Conservation (phyloP, 768 basidiomycete genomes). For the Pleurotus djamor region DNA sequence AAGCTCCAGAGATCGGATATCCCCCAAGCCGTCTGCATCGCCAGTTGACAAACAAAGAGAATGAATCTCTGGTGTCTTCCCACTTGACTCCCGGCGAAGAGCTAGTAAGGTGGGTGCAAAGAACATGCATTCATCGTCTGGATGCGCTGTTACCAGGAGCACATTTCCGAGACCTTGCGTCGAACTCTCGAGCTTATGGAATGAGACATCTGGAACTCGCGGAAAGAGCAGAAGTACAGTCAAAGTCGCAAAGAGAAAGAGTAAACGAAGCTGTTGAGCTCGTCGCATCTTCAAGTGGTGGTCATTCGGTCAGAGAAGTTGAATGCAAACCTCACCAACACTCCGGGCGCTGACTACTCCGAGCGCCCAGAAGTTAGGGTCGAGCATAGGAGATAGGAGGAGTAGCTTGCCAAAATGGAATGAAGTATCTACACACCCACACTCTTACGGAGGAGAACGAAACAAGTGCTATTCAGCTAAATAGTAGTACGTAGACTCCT, state of each 20-base stretch:
- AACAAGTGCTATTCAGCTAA: too few relatives aligned
- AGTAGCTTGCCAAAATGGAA: too few relatives aligned
- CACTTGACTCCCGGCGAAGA: slow-evolving; percentile 8
- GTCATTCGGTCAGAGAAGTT: too few relatives aligned
- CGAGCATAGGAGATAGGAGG: too few relatives aligned
- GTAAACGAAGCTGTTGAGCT: neutral
- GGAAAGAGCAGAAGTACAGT: neutral
- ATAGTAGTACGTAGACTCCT: too few relatives aligned
- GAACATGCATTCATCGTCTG: slow-evolving; percentile 95
- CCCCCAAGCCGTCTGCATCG: slow-evolving; percentile 76
- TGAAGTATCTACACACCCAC: too few relatives aligned
- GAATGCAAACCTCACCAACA: too few relatives aligned
- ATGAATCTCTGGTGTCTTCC: slow-evolving; percentile 31
- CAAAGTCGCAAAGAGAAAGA: neutral
- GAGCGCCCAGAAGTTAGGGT: too few relatives aligned
- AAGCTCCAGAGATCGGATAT: slow-evolving; percentile 57
- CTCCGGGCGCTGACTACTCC: too few relatives aligned
- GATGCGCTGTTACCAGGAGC: slow-evolving; percentile 85
- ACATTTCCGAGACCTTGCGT: neutral
- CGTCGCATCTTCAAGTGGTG: neutral
- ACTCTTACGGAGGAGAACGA: too few relatives aligned
- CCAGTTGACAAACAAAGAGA: slow-evolving; percentile 79
- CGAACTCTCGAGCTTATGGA: neutral
- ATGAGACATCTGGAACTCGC: neutral
- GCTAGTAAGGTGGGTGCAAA: slow-evolving; percentile 82